These are phyloP conservation scores for Monilinia laxa DNA, from an alignment of 2,329 filamentous ascomycete genomes.

Conservation along the genomic window DNA sequence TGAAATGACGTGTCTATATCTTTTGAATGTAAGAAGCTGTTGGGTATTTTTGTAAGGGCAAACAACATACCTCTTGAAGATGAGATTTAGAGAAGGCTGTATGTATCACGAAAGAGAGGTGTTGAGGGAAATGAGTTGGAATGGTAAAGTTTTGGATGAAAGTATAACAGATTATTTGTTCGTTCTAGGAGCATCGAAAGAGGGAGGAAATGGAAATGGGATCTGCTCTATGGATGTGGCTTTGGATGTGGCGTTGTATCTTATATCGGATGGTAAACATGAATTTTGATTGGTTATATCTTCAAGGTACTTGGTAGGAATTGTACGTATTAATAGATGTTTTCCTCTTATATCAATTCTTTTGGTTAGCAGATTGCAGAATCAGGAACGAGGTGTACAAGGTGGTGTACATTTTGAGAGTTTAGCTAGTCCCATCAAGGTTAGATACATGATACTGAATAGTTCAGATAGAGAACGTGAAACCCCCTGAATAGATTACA, in stretches of 20 bases:
- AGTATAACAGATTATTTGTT: slow-evolving; percentile 10
- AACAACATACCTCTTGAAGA: neutral
- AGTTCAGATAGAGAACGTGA: too few relatives aligned
- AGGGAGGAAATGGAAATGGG: slow-evolving; percentile 10
- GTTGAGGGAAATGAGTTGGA: neutral
- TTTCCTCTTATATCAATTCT: too few relatives aligned
- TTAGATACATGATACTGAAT: too few relatives aligned
- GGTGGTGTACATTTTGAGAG: neutral
- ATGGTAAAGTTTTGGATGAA: neutral
- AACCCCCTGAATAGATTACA: too few relatives aligned
- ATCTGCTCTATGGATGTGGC: neutral
- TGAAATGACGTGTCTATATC: slow-evolving; percentile 9
- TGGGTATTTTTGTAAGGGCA: neutral
- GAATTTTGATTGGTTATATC: neutral
- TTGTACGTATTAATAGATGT: slow-evolving; percentile 9
- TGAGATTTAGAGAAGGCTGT: neutral
- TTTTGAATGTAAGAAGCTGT: neutral
- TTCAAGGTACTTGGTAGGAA: neutral
- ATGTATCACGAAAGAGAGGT: neutral
- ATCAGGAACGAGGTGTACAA: neutral
- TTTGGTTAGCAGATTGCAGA: too few relatives aligned
- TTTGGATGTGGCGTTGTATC: neutral
- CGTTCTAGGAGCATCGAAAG: neutral
- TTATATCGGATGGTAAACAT: neutral
- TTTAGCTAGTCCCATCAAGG: too few relatives aligned